These are phyloP conservation scores for Aspergillus saccharolyticus DNA, from an alignment of 495 filamentous ascomycete genomes.

Conservation along the genomic window DNA sequence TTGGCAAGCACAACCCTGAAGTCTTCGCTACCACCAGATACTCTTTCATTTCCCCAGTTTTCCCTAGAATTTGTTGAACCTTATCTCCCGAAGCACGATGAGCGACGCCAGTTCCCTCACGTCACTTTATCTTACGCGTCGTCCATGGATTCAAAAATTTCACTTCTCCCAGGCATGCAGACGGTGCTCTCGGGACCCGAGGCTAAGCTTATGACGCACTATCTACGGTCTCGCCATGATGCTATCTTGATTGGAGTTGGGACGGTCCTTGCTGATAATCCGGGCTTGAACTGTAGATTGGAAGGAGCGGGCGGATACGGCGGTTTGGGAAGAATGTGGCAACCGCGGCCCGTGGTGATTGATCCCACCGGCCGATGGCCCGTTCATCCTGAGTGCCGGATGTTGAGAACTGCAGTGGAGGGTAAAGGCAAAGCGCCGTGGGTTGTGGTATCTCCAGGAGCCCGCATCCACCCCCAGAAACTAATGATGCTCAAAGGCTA, in stretches of 20 bases:
- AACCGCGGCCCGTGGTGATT: conserved; percentile 74
- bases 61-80: conserved; percentile 42
- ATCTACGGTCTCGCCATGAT: conserved; percentile 73
- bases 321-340: conserved; percentile 49
- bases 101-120: conserved; percentile 36
- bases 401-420: conserved; percentile 57
- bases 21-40: conserved; percentile 37
- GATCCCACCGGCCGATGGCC: conserved; percentile 71
- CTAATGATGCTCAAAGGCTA: conserved; percentile 44
- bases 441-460: conserved; percentile 55
- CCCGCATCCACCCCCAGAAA: conserved; percentile 42
- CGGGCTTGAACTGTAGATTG: conserved; percentile 73
- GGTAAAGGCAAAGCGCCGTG: conserved; percentile 68
- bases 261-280: conserved; percentile 81
- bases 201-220: conserved; percentile 89
- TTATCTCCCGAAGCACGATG: conserved; percentile 38
- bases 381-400: conserved; percentile 51
- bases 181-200: conserved; percentile 75
- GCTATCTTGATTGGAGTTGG: conserved; percentile 81
- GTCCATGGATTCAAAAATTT: conserved; percentile 79
- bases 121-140: conserved; percentile 83
- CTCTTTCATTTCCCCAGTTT: conserved; percentile 41
- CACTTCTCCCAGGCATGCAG: conserved; percentile 66
- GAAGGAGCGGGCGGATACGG: conserved; percentile 51
- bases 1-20: conserved; percentile 18